Percentiles rank a stretch among this genome's conserved stretches.
Conservation (phyloP, 192 early-diverging fungal species). For the Jimgerdemannia lactiflua region DNA sequence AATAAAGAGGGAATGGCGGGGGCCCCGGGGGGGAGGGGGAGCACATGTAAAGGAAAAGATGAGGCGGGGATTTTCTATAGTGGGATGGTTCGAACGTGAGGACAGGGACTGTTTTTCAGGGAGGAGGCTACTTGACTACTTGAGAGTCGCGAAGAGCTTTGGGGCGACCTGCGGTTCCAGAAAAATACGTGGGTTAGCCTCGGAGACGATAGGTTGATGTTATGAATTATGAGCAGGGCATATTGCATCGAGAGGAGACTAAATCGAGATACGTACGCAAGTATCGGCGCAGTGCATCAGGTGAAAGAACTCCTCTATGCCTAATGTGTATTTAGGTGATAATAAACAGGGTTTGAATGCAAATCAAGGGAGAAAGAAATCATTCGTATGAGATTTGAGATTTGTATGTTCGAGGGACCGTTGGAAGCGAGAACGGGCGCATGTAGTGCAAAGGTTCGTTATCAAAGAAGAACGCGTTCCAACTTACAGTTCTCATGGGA, state of each 20-base stretch:
- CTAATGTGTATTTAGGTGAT: conserved; percentile 5
- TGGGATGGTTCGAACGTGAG: no score
- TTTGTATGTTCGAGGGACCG: no score
- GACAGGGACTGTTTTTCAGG: no score
- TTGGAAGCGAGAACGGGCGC: no score
- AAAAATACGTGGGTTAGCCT: conserved; percentile 1
- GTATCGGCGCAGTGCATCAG: conserved; percentile 78
- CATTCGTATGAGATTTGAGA: background rate
- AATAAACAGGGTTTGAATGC: no score
- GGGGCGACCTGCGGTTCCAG: conserved; percentile 43
- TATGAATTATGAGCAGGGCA: background rate
- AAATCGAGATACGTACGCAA: conserved; percentile 61
- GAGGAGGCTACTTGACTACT: no score
- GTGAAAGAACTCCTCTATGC: conserved; percentile 77
- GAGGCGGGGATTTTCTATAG: no score
- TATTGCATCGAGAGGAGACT: background rate
- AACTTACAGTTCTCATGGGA: conserved; percentile 68
- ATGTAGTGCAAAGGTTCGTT: background rate
- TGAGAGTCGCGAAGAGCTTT: conserved; percentile 58
- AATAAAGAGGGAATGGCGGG: no score
- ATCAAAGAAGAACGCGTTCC: background rate
- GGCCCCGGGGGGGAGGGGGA: no score
- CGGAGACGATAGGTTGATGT: background rate
- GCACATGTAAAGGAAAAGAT: no score
- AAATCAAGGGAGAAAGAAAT: conserved; percentile 3